Percentiles rank a stretch among this genome's conserved stretches.
Conservation (phyloP, 169 alveolate species). For the Cryptosporidium felis region DNA sequence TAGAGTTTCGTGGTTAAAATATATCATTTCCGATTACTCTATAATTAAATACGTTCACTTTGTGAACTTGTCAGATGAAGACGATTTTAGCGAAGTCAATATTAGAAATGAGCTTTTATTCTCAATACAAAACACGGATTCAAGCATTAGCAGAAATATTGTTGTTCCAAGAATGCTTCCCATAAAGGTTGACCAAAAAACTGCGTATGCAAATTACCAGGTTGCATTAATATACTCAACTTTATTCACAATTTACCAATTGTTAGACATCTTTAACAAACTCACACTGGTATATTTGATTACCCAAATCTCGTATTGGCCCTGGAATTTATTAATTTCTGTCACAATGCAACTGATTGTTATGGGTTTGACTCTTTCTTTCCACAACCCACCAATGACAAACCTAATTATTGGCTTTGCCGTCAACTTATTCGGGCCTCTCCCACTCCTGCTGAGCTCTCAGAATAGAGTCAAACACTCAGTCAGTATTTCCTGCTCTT, state of each 20-base stretch:
- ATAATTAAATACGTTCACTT: neutral
- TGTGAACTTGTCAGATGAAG: slow-evolving; percentile 13
- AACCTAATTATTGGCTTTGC: slow-evolving; percentile 35
- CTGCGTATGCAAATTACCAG: neutral
- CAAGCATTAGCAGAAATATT: neutral
- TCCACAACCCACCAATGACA: slow-evolving; percentile 64
- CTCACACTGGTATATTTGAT: neutral
- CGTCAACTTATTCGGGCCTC: slow-evolving; percentile 31
- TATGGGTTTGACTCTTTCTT: slow-evolving; percentile 39
- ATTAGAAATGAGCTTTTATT: slow-evolving; percentile 2
- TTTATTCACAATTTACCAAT: slow-evolving; percentile 8
- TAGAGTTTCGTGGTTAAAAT: slow-evolving; percentile 6
- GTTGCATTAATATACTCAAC: neutral
- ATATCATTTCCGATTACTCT: neutral
- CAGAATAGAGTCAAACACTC: slow-evolving; percentile 47
- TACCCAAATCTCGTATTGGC: slow-evolving; percentile 48
- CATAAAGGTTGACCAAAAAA: neutral
- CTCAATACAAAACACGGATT: neutral
- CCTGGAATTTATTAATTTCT: slow-evolving; percentile 55
- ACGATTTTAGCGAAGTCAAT: slow-evolving; percentile 7
- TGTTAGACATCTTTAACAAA: slow-evolving; percentile 16
- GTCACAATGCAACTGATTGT: slow-evolving; percentile 4
- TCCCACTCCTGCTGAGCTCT: slow-evolving; percentile 31
- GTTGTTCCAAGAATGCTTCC: slow-evolving; percentile 56
- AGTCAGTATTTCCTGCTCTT: slow-evolving; percentile 13